These are phyloP conservation scores for Mucor irregularis DNA, from an alignment of 371 early-diverging fungal species.

Conservation along the genomic window DNA sequence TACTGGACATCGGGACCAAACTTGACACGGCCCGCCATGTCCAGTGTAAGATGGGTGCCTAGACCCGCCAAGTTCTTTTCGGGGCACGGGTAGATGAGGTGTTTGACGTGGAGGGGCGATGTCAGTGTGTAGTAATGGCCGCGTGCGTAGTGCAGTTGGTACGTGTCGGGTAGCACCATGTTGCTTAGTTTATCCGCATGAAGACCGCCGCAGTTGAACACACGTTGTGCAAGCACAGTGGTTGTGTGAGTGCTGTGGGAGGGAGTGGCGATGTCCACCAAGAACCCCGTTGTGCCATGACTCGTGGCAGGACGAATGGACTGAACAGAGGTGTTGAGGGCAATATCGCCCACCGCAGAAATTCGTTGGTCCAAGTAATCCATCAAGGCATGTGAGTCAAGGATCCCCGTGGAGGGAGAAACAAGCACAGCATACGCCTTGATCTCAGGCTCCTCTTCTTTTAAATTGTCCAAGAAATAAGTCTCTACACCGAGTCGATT, in stretches of 20 bases:
- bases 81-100: conserved; percentile 87
- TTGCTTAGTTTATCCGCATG: conserved; percentile 67
- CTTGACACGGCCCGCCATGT: conserved; percentile 72
- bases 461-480: conserved; percentile 49
- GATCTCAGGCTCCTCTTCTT: conserved; percentile 67
- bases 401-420: conserved; percentile 80
- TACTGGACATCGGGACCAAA: conserved; percentile 86
- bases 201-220: conserved; percentile 85
- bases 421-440: conserved; percentile 56
- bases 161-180: conserved; percentile 40
- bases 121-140: conserved; percentile 71
- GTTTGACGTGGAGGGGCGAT: conserved; percentile 41
- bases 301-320: conserved; percentile 37
- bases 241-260: conserved; percentile 9
- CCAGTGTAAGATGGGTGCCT: conserved; percentile 85
- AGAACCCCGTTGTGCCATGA: conserved; percentile 27
- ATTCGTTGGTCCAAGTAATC: conserved; percentile 51
- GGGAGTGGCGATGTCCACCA: conserved; percentile 47
- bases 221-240: conserved; percentile 54
- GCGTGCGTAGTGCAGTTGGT: conserved; percentile 67
- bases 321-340: conserved; percentile 49
- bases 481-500: conserved; percentile 60
- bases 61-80: conserved; percentile 70
- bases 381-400: conserved; percentile 78
- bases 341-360: conserved; percentile 50